A percentile compares a stretch with the other conserved stretches of the same genome.
Conservation (phyloP, 2,329 filamentous ascomycete genomes). For the Alternaria sp. region DNA sequence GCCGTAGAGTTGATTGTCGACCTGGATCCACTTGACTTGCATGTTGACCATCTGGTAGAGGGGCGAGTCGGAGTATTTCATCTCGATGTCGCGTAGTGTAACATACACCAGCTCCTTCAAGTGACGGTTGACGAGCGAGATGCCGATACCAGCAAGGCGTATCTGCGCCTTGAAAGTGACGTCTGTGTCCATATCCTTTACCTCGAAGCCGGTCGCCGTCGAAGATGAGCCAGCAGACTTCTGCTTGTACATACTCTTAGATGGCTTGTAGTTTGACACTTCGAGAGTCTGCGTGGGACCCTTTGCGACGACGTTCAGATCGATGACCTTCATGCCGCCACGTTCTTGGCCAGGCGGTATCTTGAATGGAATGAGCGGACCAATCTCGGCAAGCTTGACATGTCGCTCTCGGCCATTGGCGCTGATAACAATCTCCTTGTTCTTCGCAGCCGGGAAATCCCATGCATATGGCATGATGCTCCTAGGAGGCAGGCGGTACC, state of each 20-base stretch:
- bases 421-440: constrained; percentile 87
- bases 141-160: constrained; percentile 85
- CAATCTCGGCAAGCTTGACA: constrained; percentile 94
- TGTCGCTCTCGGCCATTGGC: constrained; percentile 83
- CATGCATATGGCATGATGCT: constrained; percentile 99
- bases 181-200: constrained; percentile 88
- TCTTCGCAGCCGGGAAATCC: constrained; percentile 98
- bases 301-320: constrained; percentile 94
- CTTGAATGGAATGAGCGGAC: constrained; percentile 94
- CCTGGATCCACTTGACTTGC: constrained; percentile 97
- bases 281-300: constrained; percentile 95
- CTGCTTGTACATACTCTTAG: constrained; percentile 87
- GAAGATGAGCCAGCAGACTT: constrained; percentile 64
- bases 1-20: constrained; percentile 98
- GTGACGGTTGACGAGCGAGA: constrained; percentile 92
- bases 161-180: constrained; percentile 90
- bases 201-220: constrained; percentile 80
- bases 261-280: constrained; percentile 89
- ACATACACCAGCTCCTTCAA: constrained; percentile 91
- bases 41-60: constrained; percentile 90
- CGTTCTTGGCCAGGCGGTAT: constrained; percentile 70
- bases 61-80: constrained; percentile 92
- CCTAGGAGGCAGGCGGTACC: constrained; percentile 87
- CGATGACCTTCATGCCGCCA: constrained; percentile 81
- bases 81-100: constrained; percentile 86